Base-by-base conservation (phyloP, 2,329 filamentous ascomycete genomes). In the Akanthomyces muscarius region DNA sequence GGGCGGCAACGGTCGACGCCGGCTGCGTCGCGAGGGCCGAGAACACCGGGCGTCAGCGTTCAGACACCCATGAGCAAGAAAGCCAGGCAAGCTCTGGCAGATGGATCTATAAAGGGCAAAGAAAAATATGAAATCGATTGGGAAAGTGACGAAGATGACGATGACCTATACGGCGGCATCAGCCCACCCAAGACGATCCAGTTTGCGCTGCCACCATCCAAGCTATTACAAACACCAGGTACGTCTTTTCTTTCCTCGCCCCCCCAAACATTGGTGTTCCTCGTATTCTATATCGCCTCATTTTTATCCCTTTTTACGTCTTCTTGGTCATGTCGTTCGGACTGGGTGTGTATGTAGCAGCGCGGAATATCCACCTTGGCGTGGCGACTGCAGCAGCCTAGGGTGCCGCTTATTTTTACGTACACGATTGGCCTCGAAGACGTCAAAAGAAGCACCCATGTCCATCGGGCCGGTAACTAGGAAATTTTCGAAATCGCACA, bases 101-200 rank as follows among this genome's bases (percentile, higher is more conserved):
- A 69, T 0, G 66, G 62, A 5, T 67, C 66, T 25, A 55, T 56
- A 14, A 69, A 64, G 47, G 71, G 68, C 21, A 71, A 70, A 63
- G 72, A 74, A 33, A 77, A 73, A 63, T 83, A 85, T 60, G 86
- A 88, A 71, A 85, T 87, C 63, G 82, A 81, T 21, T 95, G 92
- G 88, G 89, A 93, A 60, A 90, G 87, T 69, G 89, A 92, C 65
- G 87, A 86, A 62, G 89, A 89, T 33, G 85, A 86, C 11, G 85
- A 88, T 55, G 85, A 82, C 48, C 71, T 85, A 6, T 88, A 89
- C 64, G 84, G 83, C 7, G 91, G 88, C 6, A 89, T 92, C 76
- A 97, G 91, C 71, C 95, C 95, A 33, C 95, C 95, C 0, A 98
- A 98, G 80, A 95, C 91, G 13, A 93, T 96, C 65, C 90, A 93